Percentiles rank a stretch among this genome's conserved stretches.
These are phyloP conservation scores for Albugo laibachii DNA, from an alignment of 352 stramenopile genomes.

Conservation along the genomic window DNA sequence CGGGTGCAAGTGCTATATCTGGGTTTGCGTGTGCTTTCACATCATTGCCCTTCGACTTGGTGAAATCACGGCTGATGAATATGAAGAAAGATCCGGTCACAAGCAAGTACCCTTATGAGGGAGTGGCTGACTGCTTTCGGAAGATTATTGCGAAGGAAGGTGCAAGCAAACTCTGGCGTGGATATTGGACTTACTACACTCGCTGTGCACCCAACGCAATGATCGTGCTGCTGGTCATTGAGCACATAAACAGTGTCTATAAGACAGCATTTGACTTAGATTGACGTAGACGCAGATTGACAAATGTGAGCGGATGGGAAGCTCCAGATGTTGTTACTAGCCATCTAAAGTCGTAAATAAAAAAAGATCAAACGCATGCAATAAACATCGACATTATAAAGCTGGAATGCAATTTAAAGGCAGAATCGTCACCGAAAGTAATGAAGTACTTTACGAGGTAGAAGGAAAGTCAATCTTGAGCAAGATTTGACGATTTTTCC, in stretches of 20 bases:
- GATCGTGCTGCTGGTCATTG: slow-evolving; percentile 97
- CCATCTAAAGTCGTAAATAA: background rate
- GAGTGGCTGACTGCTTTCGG: slow-evolving; percentile 87
- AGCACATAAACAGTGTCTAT: slow-evolving; percentile 85
- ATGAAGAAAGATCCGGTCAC: slow-evolving; percentile 85
- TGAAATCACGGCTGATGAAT: slow-evolving; percentile 98
- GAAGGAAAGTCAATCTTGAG: background rate
- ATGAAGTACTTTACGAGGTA: background rate
- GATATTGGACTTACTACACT: slow-evolving; percentile 97
- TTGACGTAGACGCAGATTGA: no score
- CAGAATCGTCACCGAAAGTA: background rate
- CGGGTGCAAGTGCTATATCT: slow-evolving; percentile 85
- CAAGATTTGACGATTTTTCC: background rate
- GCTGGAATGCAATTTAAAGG: background rate
- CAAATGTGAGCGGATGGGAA: background rate
- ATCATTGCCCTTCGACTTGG: slow-evolving; percentile 96
- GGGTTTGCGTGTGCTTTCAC: slow-evolving; percentile 96
- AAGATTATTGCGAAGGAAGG: slow-evolving; percentile 93
- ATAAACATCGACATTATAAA: background rate
- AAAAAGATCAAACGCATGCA: no score
- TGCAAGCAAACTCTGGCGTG: slow-evolving; percentile 88
- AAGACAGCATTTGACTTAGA: slow-evolving; percentile 33
- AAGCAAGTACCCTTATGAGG: slow-evolving; percentile 87
- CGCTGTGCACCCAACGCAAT: slow-evolving; percentile 98
- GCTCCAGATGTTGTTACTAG: background rate